Evolutionary conservation across 2,329 filamentous ascomycete species (phyloP), one percentile per base, ranked within the genome.

Genomic region (Penicillium paneum): DNA sequence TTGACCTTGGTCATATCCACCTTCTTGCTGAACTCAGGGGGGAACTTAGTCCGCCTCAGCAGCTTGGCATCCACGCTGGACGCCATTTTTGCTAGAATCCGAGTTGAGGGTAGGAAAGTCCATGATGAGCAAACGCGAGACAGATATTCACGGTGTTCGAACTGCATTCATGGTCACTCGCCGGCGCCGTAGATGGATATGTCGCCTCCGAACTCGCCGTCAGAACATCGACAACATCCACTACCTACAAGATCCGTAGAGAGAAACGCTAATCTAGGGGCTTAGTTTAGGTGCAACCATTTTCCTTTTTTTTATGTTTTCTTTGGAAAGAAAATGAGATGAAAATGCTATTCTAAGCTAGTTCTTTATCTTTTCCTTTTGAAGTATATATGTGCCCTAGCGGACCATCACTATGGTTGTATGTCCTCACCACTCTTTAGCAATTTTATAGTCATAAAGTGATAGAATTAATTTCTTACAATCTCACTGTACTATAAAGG

Each of bases 1-100:
- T 99, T 97, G 74, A 99, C 91, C 78, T 97, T 97, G 65, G 87
- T 85, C 84, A 95, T 96, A 78, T 99, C 92, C 61, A 99, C 94
- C 79, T 97, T 97, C 71, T 90, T 86, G 70, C 84, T 93, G 77
- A 97, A 99, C 70, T 97, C 91, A 8, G 87, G 82, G 42, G 94
- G 94, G 61, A 97, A 97, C 70, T 95, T 97, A 52, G 92, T 97
- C 74, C 87, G 87, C 81, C 88, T 90, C 53, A 97, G 79, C 67
- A 96, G 83, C 79, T 95, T 96, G 62, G 89, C 87, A 74, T 97
- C 93, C 58, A 94, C 90, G 62, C 85, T 89, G 51, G 88, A 87
- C 64, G 90, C 88, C 90, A 94, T 94, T 62, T 60, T 78, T 24
- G 47, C 15, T 15, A 40, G 35, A 32, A 41, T 24, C 11, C 24